A percentile compares a stretch with the other conserved stretches of the same genome.
Conservation (phyloP, 192 early-diverging fungal species). For the Thoreauomyces humboldtii region DNA sequence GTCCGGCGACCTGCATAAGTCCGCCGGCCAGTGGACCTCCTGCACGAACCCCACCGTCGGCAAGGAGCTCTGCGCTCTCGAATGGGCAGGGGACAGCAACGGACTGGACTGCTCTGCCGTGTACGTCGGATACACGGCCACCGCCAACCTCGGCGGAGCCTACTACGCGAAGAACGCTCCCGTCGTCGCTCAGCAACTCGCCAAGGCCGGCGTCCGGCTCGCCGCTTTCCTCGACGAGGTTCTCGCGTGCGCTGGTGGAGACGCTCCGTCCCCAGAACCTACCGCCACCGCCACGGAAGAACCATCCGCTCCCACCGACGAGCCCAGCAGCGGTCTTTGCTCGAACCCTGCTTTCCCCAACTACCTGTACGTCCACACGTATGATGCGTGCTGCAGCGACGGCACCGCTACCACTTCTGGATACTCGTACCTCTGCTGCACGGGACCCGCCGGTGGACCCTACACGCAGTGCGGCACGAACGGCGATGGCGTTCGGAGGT, state of each 20-base stretch:
- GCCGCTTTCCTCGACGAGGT: conserved; percentile 26
- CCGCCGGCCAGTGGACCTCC: conserved; percentile 15
- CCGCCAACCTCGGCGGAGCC: conserved; percentile 10
- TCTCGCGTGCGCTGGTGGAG: conserved; percentile 2
- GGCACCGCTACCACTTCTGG: neutral
- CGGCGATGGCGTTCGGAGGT: neutral
- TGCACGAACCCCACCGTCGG: conserved; percentile 28
- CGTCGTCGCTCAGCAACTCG: conserved; percentile 34
- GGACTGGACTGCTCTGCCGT: conserved; percentile 31
- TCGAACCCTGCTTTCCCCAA: conserved; percentile 3
- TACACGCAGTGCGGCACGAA: neutral
- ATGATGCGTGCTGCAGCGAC: conserved; percentile 3
- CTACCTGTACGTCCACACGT: conserved; percentile 6
- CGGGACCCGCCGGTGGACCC: neutral
- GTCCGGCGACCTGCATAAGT: conserved; percentile 14
- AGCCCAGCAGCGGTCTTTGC: neutral
- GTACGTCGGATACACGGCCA: conserved; percentile 17
- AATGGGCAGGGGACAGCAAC: conserved; percentile 37
- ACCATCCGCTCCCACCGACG: neutral
- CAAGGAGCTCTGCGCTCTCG: conserved; percentile 24
- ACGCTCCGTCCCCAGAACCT: neutral
- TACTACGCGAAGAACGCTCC: conserved; percentile 31
- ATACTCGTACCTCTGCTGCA: neutral
- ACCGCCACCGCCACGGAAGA: neutral
- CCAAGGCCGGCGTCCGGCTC: conserved; percentile 40